phyloP scores from a whole-genome alignment of 106 monocot genomes.

The Dactylorhiza incarnata region DNA sequence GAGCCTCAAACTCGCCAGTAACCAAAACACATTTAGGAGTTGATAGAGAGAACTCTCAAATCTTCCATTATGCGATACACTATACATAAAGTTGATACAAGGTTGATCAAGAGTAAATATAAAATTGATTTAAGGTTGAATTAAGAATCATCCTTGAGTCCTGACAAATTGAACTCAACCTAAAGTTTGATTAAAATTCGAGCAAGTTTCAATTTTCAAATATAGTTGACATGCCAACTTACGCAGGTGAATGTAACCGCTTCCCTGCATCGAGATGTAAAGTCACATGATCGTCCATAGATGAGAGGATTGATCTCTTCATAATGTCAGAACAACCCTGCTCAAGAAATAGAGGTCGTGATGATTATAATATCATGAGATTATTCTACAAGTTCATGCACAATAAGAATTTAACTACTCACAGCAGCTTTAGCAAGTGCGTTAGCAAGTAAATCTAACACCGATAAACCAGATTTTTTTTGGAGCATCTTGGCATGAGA shows the following conservation, averaged over 20 bases:
- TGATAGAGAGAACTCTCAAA: too few species aligned
- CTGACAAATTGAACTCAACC: too few species aligned
- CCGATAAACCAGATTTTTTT: slow-evolving; percentile 50
- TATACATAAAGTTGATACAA: too few species aligned
- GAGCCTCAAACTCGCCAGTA: too few species aligned
- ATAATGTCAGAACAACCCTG: slow-evolving; percentile 89
- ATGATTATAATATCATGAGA: neutral
- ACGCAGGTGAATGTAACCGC: slow-evolving; percentile 63
- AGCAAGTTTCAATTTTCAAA: too few species aligned
- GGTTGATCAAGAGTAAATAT: too few species aligned
- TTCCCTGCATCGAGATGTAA: slow-evolving; percentile 61
- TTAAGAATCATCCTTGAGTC: too few species aligned
- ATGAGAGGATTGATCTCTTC: slow-evolving; percentile 79
- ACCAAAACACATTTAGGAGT: too few species aligned
- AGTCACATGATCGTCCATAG: slow-evolving; percentile 69
- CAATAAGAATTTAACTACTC: slow-evolving; percentile 11
- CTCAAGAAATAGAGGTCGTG: neutral
- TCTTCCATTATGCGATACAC: too few species aligned
- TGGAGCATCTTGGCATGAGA: slow-evolving; percentile 73
- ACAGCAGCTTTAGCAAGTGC: slow-evolving; percentile 94
- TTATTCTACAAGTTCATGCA: neutral
- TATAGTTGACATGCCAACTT: slow-evolving; percentile 7
- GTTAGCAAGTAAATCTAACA: slow-evolving; percentile 85
- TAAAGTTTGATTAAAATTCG: too few species aligned
- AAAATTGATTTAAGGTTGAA: too few species aligned